Evolutionary conservation across 108 stramenopile species (phyloP).

Genomic region (Cyclotella cryptica): DNA sequence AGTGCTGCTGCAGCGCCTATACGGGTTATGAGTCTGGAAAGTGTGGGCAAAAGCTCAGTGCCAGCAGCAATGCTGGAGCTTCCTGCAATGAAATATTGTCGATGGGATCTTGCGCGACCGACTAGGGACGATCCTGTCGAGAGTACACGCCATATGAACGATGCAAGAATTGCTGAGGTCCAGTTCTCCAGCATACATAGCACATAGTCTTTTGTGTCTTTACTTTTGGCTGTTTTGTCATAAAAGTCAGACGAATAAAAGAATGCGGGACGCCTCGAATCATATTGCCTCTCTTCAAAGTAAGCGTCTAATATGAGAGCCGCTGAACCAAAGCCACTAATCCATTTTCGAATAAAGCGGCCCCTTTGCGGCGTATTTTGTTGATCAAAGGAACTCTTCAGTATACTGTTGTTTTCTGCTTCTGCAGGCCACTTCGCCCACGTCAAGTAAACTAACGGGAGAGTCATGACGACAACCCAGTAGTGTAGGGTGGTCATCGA

Average conservation of each 20-base stretch:
- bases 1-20: conserved; percentile 65
- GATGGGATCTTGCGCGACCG: background rate
- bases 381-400: background rate
- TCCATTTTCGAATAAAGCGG: background rate
- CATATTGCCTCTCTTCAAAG: conserved; percentile 12
- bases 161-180: conserved; percentile 58
- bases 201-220: conserved; percentile 52
- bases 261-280: conserved; percentile 17
- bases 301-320: conserved; percentile 31
- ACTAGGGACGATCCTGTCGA: background rate
- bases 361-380: background rate
- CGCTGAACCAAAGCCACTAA: conserved; percentile 10
- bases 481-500: conserved; percentile 33
- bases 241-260: conserved; percentile 17
- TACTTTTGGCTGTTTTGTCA: conserved; percentile 8
- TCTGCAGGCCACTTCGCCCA: too few relatives aligned
- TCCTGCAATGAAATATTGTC: conserved; percentile 6
- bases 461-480: conserved; percentile 35
- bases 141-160: conserved; percentile 34
- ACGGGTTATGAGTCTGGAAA: conserved; percentile 56
- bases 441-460: conserved; percentile 39
- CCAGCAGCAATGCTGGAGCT: background rate
- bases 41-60: background rate
- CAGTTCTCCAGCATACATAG: conserved; percentile 69
- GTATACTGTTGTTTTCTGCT: conserved; percentile 2